These are phyloP conservation scores for Naganishia kalamii DNA, from an alignment of 768 basidiomycete genomes.

Conservation along the genomic window DNA sequence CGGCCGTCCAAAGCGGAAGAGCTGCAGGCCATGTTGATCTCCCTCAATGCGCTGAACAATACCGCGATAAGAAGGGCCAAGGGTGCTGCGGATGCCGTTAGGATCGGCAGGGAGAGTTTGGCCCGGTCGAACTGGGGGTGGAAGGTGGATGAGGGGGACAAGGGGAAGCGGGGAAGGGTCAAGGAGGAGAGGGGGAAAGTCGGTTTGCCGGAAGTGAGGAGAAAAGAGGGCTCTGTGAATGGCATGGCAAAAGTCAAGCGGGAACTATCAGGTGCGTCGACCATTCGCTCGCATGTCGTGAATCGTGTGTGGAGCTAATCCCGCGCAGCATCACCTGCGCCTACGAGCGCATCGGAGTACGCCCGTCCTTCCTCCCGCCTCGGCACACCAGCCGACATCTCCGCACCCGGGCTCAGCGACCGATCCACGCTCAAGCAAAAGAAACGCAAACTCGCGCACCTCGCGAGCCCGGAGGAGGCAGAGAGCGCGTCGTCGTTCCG, in stretches of 20 bases:
- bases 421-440: constrained; percentile 10
- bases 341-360: neutral
- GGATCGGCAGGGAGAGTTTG: neutral
- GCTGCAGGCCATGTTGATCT: neutral
- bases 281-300: neutral
- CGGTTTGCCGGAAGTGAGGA: too few relatives aligned
- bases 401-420: neutral
- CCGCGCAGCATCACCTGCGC: constrained; percentile 17
- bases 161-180: constrained; percentile 2
- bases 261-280: constrained; percentile 15
- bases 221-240: constrained; percentile 3
- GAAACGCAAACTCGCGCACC: constrained; percentile 22
- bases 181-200: neutral
- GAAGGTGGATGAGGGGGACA: neutral
- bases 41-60: neutral
- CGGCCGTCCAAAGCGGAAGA: neutral
- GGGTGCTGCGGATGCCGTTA: neutral
- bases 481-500: neutral
- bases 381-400: neutral
- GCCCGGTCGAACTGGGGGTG: neutral
- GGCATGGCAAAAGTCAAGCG: constrained; percentile 19
- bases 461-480: constrained; percentile 1
- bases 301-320: neutral
- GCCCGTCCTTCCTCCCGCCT: neutral
- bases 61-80: neutral